These are phyloP conservation scores for Acacia acuminata DNA, from an alignment of 306 rosid genomes.

Conservation along the genomic window DNA sequence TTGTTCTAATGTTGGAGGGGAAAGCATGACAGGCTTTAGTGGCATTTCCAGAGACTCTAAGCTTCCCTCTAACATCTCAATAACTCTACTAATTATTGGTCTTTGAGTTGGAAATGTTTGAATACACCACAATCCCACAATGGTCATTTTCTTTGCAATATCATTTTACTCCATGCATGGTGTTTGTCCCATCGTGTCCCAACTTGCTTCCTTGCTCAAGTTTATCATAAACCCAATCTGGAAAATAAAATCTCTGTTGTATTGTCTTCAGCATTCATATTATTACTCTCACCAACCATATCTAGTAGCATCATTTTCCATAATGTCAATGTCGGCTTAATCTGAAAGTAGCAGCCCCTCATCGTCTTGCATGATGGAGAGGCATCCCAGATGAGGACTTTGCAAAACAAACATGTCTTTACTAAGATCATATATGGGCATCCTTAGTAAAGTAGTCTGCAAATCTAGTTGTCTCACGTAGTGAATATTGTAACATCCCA, in stretches of 20 bases:
- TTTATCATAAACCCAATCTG: slow-evolving; percentile 25
- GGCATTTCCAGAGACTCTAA: background rate
- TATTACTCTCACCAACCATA: slow-evolving; percentile 31
- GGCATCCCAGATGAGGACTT: no score
- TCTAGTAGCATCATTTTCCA: slow-evolving; percentile 12
- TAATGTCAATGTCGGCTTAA: background rate
- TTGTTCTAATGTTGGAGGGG: background rate
- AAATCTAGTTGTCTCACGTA: no score
- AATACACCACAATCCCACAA: background rate
- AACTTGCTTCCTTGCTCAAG: background rate
- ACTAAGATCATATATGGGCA: no score
- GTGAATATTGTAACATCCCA: no score
- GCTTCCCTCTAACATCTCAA: slow-evolving; percentile 37
- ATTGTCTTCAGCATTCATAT: background rate
- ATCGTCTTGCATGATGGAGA: no score
- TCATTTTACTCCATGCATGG: slow-evolving; percentile 23
- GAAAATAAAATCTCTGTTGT: slow-evolving; percentile 19
- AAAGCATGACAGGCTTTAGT: background rate
- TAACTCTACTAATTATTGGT: slow-evolving; percentile 36
- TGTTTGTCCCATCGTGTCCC: background rate
- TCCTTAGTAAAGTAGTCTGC: no score
- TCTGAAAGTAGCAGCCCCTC: no score
- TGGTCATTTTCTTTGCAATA: background rate
- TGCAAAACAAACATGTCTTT: no score
- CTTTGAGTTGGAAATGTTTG: slow-evolving; percentile 19